Conservation (phyloP, 78 protist genomes). For the Planoprotostelium fungivorum region DNA sequence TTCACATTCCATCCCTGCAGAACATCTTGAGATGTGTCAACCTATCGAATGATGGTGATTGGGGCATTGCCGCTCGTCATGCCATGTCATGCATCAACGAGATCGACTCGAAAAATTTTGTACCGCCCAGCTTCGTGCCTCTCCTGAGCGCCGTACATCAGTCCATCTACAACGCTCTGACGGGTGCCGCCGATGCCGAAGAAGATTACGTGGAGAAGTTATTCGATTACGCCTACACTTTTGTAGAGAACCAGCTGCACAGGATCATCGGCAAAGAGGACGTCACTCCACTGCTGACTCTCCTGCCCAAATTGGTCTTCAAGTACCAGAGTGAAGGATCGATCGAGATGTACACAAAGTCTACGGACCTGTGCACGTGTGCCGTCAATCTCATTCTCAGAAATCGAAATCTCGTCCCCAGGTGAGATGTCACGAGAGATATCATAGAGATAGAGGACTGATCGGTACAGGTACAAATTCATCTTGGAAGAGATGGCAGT, state of each 20-base stretch:
- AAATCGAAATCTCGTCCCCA: neutral
- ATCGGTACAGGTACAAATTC: neutral
- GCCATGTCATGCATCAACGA: neutral
- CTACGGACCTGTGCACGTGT: neutral
- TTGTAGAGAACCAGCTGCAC: neutral
- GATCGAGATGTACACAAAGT: neutral
- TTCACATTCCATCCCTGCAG: no score
- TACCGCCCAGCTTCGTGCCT: neutral
- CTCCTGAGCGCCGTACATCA: neutral
- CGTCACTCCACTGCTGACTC: neutral
- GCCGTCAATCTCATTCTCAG: neutral
- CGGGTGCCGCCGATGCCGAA: neutral
- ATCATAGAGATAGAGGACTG: neutral
- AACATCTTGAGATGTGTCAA: no score
- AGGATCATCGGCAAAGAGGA: neutral
- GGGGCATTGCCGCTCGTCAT: neutral
- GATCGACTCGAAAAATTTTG: neutral
- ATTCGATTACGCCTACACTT: neutral
- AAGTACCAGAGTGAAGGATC: neutral
- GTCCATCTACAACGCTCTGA: neutral
- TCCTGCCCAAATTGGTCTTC: neutral
- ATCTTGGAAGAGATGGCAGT: neutral
- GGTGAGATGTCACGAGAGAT: neutral
- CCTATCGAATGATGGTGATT: no score
- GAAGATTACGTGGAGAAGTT: neutral